phyloP scores from a whole-genome alignment of 176 grass and related monocot genomes.

The Triticum timopheevii region DNA sequence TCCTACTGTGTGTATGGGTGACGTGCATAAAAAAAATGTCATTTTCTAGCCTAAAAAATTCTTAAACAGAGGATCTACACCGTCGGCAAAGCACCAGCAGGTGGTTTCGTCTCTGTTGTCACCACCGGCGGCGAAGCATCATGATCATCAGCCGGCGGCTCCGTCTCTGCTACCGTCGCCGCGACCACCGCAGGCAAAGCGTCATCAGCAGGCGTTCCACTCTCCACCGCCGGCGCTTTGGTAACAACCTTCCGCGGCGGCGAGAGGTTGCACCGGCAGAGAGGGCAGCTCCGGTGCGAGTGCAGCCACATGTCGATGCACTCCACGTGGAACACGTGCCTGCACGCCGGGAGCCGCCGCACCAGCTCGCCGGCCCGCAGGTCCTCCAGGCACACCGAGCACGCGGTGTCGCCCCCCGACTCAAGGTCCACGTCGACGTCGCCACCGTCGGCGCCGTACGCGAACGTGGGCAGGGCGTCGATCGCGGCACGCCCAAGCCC shows the following conservation, averaged over 20 bases:
- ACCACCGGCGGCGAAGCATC: background rate
- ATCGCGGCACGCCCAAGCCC: conserved; percentile 10
- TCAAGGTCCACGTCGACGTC: background rate
- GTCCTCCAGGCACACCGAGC: conserved; percentile 43
- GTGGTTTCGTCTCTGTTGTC: background rate
- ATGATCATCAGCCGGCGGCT: background rate
- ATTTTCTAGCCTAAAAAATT: background rate
- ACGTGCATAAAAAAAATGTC: background rate
- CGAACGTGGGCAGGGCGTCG: conserved; percentile 30
- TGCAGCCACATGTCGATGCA: conserved; percentile 49
- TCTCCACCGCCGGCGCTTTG: background rate
- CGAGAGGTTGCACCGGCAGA: conserved; percentile 36
- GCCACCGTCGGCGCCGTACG: background rate
- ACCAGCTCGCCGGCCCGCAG: conserved; percentile 2
- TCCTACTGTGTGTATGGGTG: background rate
- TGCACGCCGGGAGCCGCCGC: conserved; percentile 30
- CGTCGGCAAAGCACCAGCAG: background rate
- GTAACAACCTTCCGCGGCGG: background rate
- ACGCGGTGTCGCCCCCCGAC: background rate
- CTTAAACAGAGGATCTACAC: background rate
- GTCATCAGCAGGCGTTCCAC: rapidly evolving
- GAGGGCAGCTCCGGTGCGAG: conserved; percentile 24
- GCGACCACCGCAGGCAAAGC: background rate
- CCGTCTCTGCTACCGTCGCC: background rate
- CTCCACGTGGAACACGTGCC: conserved; percentile 28